Conservation (phyloP, 169 alveolate species). For the Hepatocystis sp. region DNA sequence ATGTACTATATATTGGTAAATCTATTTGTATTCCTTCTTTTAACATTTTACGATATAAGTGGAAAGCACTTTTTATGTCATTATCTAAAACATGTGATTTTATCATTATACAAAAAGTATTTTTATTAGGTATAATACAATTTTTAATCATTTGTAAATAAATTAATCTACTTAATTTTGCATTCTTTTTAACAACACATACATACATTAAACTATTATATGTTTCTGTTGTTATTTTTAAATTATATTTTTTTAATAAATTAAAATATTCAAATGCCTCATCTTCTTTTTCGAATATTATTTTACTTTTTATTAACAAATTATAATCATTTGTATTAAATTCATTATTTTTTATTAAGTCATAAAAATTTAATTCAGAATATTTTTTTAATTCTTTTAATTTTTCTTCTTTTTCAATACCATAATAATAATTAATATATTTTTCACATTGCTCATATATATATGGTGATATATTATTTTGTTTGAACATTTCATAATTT, state of each 20-base stretch:
- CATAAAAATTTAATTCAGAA: conserved; percentile 32
- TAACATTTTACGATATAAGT: conserved; percentile 86
- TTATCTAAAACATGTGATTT: conserved; percentile 82
- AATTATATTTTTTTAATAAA: conserved; percentile 71
- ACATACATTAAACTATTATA: conserved; percentile 80
- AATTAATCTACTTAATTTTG: conserved; percentile 82
- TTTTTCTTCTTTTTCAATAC: conserved; percentile 69
- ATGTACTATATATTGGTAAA: conserved; percentile 82
- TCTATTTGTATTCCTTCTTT: conserved; percentile 84
- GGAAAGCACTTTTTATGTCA: conserved; percentile 83
- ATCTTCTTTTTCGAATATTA: conserved; percentile 23
- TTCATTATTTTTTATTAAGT: conserved; percentile 38
- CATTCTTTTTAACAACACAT: conserved; percentile 72
- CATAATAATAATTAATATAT: conserved; percentile 57
- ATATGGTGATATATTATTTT: conserved; percentile 34
- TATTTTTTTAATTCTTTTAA: conserved; percentile 34
- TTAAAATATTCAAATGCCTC: conserved; percentile 72
- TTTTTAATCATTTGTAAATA: conserved; percentile 85
- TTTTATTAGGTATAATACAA: conserved; percentile 81
- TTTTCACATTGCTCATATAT: conserved; percentile 38
- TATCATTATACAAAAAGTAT: conserved; percentile 84
- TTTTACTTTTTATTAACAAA: conserved; percentile 53
- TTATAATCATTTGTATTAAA: conserved; percentile 44
- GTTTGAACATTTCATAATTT: conserved; percentile 47
- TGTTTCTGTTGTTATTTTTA: conserved; percentile 77